A percentile compares a stretch with the other conserved stretches of the same genome.
Evolutionary conservation across 1,284 basidiomycete genomes (phyloP).

Genomic region (Ganoderma multipileum): DNA sequence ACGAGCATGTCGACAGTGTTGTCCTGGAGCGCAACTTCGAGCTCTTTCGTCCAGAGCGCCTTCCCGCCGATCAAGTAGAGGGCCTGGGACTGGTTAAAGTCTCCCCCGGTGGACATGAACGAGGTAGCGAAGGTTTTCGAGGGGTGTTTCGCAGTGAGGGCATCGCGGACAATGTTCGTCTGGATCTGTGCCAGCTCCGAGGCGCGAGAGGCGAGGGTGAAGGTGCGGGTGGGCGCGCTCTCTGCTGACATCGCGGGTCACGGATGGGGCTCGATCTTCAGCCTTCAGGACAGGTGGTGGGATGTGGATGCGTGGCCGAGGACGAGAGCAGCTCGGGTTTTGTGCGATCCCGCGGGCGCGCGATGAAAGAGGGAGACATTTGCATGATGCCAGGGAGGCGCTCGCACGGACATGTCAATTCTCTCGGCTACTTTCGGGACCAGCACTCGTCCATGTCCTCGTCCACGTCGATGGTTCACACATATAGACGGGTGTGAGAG

Average conservation of each 20-base stretch:
- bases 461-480: constrained; percentile 20
- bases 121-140: constrained; percentile 68
- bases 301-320: neutral
- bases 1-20: constrained; percentile 91
- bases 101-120: constrained; percentile 92
- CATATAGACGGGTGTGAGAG: constrained; percentile 14
- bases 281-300: neutral
- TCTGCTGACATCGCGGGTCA: neutral
- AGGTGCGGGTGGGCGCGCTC: neutral
- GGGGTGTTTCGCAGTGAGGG: constrained; percentile 58
- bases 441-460: neutral
- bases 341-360: constrained; percentile 3
- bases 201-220: constrained; percentile 83
- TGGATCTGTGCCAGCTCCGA: constrained; percentile 90
- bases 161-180: constrained; percentile 76
- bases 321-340: neutral
- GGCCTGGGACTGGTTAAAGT: constrained; percentile 89
- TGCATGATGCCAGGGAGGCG: neutral
- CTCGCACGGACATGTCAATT: neutral
- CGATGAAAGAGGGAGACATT: constrained; percentile 8
- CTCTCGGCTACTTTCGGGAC: neutral
- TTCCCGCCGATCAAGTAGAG: constrained; percentile 86
- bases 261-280: neutral
- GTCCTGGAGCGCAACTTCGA: constrained; percentile 84
- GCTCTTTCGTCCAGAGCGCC: constrained; percentile 94